phyloP scores from a whole-genome alignment of 2,329 filamentous ascomycete species.

The Stachybotrys elegans region DNA sequence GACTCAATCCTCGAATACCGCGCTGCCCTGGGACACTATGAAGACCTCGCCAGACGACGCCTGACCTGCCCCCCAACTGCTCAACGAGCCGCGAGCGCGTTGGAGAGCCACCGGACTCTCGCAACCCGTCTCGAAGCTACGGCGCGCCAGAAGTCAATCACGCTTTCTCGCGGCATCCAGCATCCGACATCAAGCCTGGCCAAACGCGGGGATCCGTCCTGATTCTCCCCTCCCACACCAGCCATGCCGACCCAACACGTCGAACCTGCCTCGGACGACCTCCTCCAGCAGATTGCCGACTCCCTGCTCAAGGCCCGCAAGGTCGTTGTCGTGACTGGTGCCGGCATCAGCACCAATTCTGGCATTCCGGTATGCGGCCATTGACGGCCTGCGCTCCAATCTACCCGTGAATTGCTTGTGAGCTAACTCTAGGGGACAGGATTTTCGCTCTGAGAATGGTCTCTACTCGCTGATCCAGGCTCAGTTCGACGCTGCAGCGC shows the following conservation, averaged over 20 bases:
- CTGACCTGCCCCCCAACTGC: too few relatives aligned
- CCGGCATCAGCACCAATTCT: conserved; percentile 71
- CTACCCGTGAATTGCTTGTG: too few relatives aligned
- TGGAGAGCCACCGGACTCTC: too few relatives aligned
- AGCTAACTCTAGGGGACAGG: conserved; percentile 34
- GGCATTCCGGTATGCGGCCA: conserved; percentile 58
- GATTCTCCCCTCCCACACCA: conserved; percentile 6
- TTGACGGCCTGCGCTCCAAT: neutral
- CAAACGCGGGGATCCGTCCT: neutral
- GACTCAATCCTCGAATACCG: too few relatives aligned
- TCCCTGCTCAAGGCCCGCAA: conserved; percentile 59
- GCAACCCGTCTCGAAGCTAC: too few relatives aligned
- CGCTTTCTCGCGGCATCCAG: too few relatives aligned
- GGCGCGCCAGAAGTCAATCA: too few relatives aligned
- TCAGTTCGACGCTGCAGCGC: conserved; percentile 53
- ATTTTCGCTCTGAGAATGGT: conserved; percentile 68
- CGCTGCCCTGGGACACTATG: too few relatives aligned
- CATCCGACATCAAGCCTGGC: too few relatives aligned
- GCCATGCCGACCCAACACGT: conserved; percentile 58
- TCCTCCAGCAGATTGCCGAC: conserved; percentile 62
- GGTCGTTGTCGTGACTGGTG: conserved; percentile 67
- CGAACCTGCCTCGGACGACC: conserved; percentile 42
- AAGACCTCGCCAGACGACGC: too few relatives aligned
- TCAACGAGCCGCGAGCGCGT: too few relatives aligned
- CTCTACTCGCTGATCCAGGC: conserved; percentile 68